Conservation (phyloP, 768 basidiomycete species). For the Suillus fuscotomentosus region DNA sequence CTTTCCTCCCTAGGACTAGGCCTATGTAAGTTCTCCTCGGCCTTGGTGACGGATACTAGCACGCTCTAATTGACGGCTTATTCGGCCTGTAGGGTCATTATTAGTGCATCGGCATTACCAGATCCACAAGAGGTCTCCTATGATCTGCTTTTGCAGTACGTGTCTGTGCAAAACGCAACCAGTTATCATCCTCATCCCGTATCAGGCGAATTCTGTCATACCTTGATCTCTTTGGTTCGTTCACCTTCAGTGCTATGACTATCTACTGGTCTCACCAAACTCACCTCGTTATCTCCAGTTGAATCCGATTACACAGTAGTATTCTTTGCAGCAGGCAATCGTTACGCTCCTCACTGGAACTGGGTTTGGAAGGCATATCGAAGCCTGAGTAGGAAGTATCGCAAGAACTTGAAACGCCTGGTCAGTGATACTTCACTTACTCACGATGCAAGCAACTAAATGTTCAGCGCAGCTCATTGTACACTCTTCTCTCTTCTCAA, state of each 20-base stretch:
- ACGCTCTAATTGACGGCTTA: not conserved
- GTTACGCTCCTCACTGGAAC: slow-evolving; percentile 76
- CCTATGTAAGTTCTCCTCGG: slow-evolving; percentile 65
- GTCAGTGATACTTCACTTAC: slow-evolving; percentile 39
- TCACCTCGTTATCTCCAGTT: slow-evolving; percentile 43
- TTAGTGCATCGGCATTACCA: slow-evolving; percentile 81
- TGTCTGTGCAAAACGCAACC: slow-evolving; percentile 16
- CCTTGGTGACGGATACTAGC: not conserved
- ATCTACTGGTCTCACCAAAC: too few relatives aligned
- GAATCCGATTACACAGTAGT: slow-evolving; percentile 88
- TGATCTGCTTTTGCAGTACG: slow-evolving; percentile 73
- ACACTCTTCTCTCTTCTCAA: slow-evolving; percentile 85
- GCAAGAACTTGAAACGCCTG: slow-evolving; percentile 84
- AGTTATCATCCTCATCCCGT: slow-evolving; percentile 9
- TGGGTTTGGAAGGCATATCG: slow-evolving; percentile 93
- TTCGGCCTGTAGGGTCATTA: slow-evolving; percentile 61
- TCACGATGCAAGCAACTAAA: slow-evolving; percentile 6
- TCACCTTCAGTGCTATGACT: slow-evolving; percentile 13
- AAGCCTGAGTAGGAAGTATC: slow-evolving; percentile 76
- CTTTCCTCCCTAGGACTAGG: slow-evolving; percentile 56
- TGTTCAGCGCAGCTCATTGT: slow-evolving; percentile 64
- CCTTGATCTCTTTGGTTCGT: slow-evolving; percentile 80
- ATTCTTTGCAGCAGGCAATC: slow-evolving; percentile 80
- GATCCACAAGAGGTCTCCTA: slow-evolving; percentile 77
- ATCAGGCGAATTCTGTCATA: slow-evolving; percentile 73